phyloP scores from a whole-genome alignment of 805 yeast genomes.

The Cyberlindnera mrakii region DNA sequence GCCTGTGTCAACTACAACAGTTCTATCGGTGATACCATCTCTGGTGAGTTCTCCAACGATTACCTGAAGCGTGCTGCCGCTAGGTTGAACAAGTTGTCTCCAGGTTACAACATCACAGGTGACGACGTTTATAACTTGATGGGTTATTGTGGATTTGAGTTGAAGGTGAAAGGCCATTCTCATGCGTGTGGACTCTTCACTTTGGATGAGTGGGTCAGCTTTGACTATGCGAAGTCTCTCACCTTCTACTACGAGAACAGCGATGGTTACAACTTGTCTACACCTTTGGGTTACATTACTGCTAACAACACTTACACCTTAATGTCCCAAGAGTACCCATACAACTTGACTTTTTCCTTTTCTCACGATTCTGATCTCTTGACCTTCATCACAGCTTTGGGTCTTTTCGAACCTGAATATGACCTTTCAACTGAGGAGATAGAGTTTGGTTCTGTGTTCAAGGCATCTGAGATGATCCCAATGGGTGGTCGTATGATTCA shows the following conservation, averaged over 20 bases:
- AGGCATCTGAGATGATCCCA: conserved; percentile 44
- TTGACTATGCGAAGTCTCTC: conserved; percentile 56
- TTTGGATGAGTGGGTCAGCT: conserved; percentile 56
- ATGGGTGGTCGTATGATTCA: conserved; percentile 50
- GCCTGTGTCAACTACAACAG: conserved; percentile 36
- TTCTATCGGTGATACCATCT: conserved; percentile 12
- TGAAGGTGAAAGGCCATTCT: conserved; percentile 63
- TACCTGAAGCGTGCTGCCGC: conserved; percentile 49
- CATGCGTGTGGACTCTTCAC: conserved; percentile 65
- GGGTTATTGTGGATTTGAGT: conserved; percentile 67
- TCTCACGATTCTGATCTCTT: conserved; percentile 70
- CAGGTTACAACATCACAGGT: conserved; percentile 45
- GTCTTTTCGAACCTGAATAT: conserved; percentile 34
- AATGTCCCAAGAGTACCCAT: conserved; percentile 42
- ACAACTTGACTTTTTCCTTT: conserved; percentile 59
- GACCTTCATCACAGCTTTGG: conserved; percentile 58
- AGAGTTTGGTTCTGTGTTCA: conserved; percentile 42
- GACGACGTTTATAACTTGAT: conserved; percentile 50
- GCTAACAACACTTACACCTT: conserved; percentile 45
- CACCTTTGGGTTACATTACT: conserved; percentile 56
- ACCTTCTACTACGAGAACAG: conserved; percentile 56
- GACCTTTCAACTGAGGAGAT: conserved; percentile 39
- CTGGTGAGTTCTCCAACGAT: conserved; percentile 15
- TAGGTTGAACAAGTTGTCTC: conserved; percentile 51
- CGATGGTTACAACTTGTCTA: conserved; percentile 53